A percentile compares a stretch with the other conserved stretches of the same genome.
Evolutionary conservation across 176 grass and related monocot genomes (phyloP).

Genomic region (Triticum timopheevii): DNA sequence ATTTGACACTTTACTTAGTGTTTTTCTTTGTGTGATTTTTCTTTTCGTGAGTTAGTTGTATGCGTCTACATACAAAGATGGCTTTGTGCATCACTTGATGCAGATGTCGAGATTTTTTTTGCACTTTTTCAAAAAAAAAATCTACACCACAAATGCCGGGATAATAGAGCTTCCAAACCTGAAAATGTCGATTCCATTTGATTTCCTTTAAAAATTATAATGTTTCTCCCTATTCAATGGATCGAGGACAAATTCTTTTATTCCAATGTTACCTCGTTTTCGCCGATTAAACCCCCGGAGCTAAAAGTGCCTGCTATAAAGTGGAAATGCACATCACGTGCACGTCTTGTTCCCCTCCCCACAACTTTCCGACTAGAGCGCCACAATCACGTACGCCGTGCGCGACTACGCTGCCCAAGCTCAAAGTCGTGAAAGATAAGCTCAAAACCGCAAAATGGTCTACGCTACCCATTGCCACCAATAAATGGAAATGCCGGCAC

Average conservation of each 20-base stretch:
- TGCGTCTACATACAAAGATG: too few relatives aligned
- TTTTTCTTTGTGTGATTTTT: too few relatives aligned
- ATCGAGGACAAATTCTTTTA: background rate
- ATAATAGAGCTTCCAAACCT: too few relatives aligned
- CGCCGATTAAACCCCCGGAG: background rate
- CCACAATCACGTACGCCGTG: background rate
- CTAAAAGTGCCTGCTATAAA: background rate
- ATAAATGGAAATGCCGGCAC: background rate
- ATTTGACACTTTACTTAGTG: too few relatives aligned
- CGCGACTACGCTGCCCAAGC: background rate
- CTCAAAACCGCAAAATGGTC: background rate
- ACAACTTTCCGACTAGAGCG: background rate
- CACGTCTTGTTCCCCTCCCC: background rate
- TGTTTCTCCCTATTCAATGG: too few relatives aligned
- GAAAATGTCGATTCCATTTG: too few relatives aligned
- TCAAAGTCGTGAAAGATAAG: background rate
- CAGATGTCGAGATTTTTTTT: too few relatives aligned
- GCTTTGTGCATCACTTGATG: too few relatives aligned
- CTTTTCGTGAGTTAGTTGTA: too few relatives aligned
- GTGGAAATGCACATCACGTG: background rate
- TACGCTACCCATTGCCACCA: background rate
- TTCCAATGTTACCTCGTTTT: background rate
- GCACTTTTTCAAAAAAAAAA: too few relatives aligned
- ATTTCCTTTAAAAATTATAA: too few relatives aligned
- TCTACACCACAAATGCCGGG: too few relatives aligned